Evolutionary conservation across 805 yeast species (phyloP).

Genomic region (Metschnikowia rubicola): DNA sequence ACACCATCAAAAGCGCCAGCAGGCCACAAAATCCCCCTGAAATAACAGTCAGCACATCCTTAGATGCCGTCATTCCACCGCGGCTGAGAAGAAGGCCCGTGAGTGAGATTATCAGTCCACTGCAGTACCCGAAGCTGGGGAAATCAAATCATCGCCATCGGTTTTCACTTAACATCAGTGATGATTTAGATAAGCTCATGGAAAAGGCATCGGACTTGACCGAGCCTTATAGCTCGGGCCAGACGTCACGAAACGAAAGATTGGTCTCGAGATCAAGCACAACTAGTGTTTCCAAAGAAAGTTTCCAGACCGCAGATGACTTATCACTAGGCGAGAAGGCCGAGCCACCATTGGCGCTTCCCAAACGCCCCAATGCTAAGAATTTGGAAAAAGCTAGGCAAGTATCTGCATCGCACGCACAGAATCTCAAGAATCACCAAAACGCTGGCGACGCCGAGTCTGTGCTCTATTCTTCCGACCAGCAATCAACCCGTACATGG

Average conservation of each 20-base stretch:
- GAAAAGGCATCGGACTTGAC: conserved; percentile 24
- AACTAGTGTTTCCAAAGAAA: conserved; percentile 1
- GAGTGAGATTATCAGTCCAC: conserved; percentile 19
- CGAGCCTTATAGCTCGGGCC: neutral
- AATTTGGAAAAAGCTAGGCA: conserved; percentile 15
- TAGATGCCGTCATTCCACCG: conserved; percentile 38
- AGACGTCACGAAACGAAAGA: neutral
- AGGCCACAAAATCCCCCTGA: conserved; percentile 24
- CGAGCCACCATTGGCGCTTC: conserved; percentile 6
- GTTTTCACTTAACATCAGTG: conserved; percentile 28
- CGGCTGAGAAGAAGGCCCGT: conserved; percentile 38
- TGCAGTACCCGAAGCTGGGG: neutral
- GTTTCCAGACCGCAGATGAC: conserved; percentile 17
- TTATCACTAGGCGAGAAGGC: neutral
- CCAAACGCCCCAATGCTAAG: conserved; percentile 16
- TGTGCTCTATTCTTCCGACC: neutral
- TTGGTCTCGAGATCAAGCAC: neutral
- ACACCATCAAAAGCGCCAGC: conserved; percentile 16
- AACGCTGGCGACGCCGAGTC: neutral
- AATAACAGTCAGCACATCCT: conserved; percentile 29
- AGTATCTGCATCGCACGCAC: conserved; percentile 11
- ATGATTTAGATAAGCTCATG: conserved; percentile 40
- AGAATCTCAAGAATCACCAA: neutral
- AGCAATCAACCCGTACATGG: conserved; percentile 1
- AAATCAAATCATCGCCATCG: conserved; percentile 9